Evolutionary conservation across 2,329 filamentous ascomycete genomes (phyloP), one percentile per base, ranked within the genome.

Genomic region (Clathrospora elynae): DNA sequence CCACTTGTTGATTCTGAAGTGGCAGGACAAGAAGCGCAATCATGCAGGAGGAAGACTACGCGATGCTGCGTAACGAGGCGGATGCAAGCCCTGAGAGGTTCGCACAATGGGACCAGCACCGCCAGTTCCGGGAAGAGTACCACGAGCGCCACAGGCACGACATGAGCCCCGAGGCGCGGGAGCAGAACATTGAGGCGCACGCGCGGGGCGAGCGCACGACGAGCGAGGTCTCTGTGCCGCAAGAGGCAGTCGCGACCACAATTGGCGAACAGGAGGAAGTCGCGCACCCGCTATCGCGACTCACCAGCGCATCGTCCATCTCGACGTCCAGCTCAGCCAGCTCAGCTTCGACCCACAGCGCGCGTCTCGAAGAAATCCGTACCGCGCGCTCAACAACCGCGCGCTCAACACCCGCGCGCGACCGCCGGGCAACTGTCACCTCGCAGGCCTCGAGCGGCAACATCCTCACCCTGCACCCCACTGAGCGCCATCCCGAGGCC

Each of bases 401-500:
- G n/a, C n/a, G 46, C 41, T 54, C 48, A 6, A 46, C 50, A 6
- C 41, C 53, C 18, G 35, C 46, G 22, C 53, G 48, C 20, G 30
- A 46, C 3, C 53, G 61, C 24, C 46, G 55, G 11, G 36, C 47
- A 8, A 66, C 58, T 5, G 45, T 51, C 20, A 46, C 50, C 6
- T 60, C 60, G 18, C 51, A 52, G 18, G 39, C 48, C 17, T 58
- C 51, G 17, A 55, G 36, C 30, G 51, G 49, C 18, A 55, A 60
- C 25, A 36, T 51, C 16, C 46, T 67, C 3, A 54, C 59, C 22
- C 56, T 61, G 8, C 66, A 68, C 34, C 66, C 64, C n/a, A 69
- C 64, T 19, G 86, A 89, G 66, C 77, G 84, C 47, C 78, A 88
- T 57, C 83, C 83, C 10, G 88, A 86, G 13, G 85, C 81, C 38